Conservation (phyloP, 129 eudicot genomes). For the Arctium lappa region DNA sequence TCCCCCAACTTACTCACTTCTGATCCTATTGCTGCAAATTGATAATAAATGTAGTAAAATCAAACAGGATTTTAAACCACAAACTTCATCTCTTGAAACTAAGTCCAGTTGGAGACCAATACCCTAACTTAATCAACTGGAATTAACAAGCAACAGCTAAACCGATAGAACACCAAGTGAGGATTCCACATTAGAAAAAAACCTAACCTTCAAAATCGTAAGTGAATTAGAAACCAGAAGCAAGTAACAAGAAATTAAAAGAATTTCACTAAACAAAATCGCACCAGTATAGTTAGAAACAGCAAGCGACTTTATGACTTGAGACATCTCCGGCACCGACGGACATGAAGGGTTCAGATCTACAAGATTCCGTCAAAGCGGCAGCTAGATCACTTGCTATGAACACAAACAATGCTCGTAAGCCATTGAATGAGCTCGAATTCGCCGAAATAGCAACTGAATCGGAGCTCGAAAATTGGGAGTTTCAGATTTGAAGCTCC, state of each 20-base stretch:
- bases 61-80: neutral
- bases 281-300: constrained; percentile 29
- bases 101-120: neutral
- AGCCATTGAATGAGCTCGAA: constrained; percentile 21
- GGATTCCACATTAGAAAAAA: neutral
- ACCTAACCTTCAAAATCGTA: constrained; percentile 3
- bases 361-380: constrained; percentile 17
- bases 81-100: neutral
- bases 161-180: neutral
- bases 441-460: constrained; percentile 7
- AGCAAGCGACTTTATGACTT: constrained; percentile 11
- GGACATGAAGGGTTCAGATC: constrained; percentile 42
- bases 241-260: neutral
- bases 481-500: constrained; percentile 16
- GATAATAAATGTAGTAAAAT: neutral
- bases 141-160: constrained; percentile 4
- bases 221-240: neutral
- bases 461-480: constrained; percentile 13
- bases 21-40: neutral
- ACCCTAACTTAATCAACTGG: constrained; percentile 23
- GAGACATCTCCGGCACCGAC: constrained; percentile 44
- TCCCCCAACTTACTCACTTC: neutral
- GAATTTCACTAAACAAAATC: neutral
- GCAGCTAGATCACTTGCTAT: constrained; percentile 32
- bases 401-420: constrained; percentile 7